phyloP scores from a whole-genome alignment of 768 basidiomycete genomes.

The Candolleomyces eurysporus region DNA sequence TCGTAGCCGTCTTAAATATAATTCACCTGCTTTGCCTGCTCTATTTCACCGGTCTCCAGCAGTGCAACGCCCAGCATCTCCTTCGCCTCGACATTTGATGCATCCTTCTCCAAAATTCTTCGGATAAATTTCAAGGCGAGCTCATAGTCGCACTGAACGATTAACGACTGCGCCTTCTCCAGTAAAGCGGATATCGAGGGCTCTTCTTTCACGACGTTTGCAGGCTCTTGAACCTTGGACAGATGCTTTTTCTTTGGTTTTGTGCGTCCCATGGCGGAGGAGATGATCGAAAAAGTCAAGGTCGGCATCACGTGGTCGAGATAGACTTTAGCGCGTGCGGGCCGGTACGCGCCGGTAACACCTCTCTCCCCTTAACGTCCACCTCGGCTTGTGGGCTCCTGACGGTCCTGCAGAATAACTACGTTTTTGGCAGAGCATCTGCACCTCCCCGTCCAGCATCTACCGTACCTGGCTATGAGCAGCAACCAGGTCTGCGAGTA shows the following conservation, averaged over 20 bases:
- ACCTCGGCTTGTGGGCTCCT: not conserved
- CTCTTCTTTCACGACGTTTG: constrained; percentile 18
- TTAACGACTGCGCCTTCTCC: constrained; percentile 76
- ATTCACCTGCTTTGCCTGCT: constrained; percentile 64
- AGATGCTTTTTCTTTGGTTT: constrained; percentile 45
- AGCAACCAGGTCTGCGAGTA: constrained; percentile 31
- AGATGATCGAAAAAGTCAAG: constrained; percentile 19
- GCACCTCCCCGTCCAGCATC: not conserved
- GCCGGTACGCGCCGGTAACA: not conserved
- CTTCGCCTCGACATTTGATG: constrained; percentile 62
- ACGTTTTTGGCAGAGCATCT: constrained; percentile 3
- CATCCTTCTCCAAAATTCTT: constrained; percentile 64
- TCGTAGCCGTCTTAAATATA: not conserved
- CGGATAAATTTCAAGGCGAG: constrained; percentile 72
- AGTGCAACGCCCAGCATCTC: constrained; percentile 81
- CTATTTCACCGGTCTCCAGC: constrained; percentile 77
- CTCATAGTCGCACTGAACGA: constrained; percentile 83
- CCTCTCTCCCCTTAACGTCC: not conserved
- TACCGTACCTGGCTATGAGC: not conserved
- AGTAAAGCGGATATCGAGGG: constrained; percentile 57
- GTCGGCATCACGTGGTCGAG: constrained; percentile 23
- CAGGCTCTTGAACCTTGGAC: constrained; percentile 27
- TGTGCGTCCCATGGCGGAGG: constrained; percentile 51
- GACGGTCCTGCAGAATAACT: not conserved
- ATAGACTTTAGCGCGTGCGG: not conserved